Evolutionary conservation across 768 basidiomycete genomes (phyloP), one percentile per base, ranked within the genome.

Genomic region (Cystobasidium tubakii): DNA sequence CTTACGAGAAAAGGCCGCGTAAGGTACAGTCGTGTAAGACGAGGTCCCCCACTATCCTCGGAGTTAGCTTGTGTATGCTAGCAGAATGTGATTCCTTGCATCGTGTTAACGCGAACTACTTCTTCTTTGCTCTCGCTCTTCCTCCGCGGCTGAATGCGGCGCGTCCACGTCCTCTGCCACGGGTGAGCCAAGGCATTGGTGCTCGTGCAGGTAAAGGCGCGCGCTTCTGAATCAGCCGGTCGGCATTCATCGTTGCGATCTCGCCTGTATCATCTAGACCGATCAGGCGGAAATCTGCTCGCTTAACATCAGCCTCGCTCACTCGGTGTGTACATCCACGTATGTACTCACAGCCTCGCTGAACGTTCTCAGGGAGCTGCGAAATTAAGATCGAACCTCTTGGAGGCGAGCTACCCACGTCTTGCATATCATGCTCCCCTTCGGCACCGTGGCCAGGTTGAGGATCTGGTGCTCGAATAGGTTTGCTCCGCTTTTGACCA

Each of bases 281-380:
- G 12, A 31, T 25, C 44, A 67, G 21, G 21, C 44, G 39, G 31
- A 43, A 67, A 54, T 67, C 66, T 67, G 25, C 6, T 7, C 10
- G 33, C 2, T 9, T 7, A 2, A 21, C 33, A 53, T 67, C 44
- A 67, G 66, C 66, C 25, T 25, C 42, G 9, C 21, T 4, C 17
- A 21, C 7, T 53, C 25, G 29, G 12, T 7, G 12, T 7, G 12
- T 34, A 6, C 23, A 6, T 53, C 6, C 3, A 66, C 2, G 39
- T 3, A 67, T 19, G 10, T 33, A n/a, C 66, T 67, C 53, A 67
- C 66, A 67, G 44, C 44, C 43, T 31, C 21, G 7, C 42, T 43
- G 66, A 25, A 67, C 17, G 10, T n/a, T 15, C n/a, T n/a, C 19
- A 21, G 66, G 66, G 1, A 67, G 27, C 27, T 67, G 55, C 31